These are phyloP conservation scores for Komagataea norvegica DNA, from an alignment of 1,139 yeast species.

Conservation along the genomic window DNA sequence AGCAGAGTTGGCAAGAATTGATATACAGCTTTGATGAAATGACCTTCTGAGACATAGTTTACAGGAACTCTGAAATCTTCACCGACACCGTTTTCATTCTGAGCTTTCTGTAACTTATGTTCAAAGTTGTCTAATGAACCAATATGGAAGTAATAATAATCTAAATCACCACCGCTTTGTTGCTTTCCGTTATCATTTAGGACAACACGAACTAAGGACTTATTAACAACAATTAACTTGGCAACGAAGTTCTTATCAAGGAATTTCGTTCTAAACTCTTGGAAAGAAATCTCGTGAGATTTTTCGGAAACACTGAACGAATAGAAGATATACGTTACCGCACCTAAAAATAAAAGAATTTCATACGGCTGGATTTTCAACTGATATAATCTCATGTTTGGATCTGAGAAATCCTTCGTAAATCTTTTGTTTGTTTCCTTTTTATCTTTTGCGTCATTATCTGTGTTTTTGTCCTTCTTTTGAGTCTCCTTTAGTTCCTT, in stretches of 20 bases:
- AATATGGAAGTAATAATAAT: slow-evolving; percentile 44
- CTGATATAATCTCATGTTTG: slow-evolving; percentile 27
- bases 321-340: slow-evolving; percentile 30
- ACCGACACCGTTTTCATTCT: slow-evolving; percentile 42
- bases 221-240: slow-evolving; percentile 61
- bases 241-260: slow-evolving; percentile 65
- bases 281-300: slow-evolving; percentile 42
- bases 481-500: not conserved
- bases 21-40: slow-evolving; percentile 49
- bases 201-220: slow-evolving; percentile 59
- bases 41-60: slow-evolving; percentile 55
- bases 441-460: slow-evolving; percentile 13
- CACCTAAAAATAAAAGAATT: slow-evolving; percentile 28
- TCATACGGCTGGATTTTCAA: slow-evolving; percentile 32
- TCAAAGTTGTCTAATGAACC: slow-evolving; percentile 74
- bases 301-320: slow-evolving; percentile 26
- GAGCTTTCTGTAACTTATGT: slow-evolving; percentile 57
- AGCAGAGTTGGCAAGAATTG: slow-evolving; percentile 67
- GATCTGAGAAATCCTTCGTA: slow-evolving; percentile 28
- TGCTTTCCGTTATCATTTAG: slow-evolving; percentile 53
- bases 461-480: slow-evolving; percentile 15
- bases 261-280: slow-evolving; percentile 62
- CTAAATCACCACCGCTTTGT: slow-evolving; percentile 33
- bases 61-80: slow-evolving; percentile 62
- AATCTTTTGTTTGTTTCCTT: slow-evolving; percentile 20